Percentiles rank a stretch among this genome's conserved stretches.
Evolutionary conservation across 176 grass and related monocot genomes (phyloP).

Genomic region (Aegilops longissima): DNA sequence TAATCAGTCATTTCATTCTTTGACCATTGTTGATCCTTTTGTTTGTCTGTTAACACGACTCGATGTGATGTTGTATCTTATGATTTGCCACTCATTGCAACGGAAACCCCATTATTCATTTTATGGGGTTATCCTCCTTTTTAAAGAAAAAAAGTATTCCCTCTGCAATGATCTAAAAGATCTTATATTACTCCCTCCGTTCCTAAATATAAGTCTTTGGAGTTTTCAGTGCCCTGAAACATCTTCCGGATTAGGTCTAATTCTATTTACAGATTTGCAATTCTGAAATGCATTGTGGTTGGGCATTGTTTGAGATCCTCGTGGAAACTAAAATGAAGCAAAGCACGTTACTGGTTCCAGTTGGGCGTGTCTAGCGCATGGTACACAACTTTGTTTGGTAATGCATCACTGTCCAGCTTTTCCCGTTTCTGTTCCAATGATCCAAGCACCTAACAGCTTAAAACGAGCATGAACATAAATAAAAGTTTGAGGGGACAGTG

Average conservation of each 20-base stretch:
- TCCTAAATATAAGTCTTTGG: too few species aligned
- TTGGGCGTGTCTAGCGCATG: background rate
- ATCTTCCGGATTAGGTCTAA: background rate
- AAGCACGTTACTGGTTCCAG: background rate
- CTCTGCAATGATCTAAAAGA: too few species aligned
- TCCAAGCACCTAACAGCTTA: background rate
- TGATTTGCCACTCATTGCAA: slow-evolving; percentile 20
- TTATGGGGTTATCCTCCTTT: background rate
- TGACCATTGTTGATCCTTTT: background rate
- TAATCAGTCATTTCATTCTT: slow-evolving; percentile 20
- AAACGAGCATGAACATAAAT: slow-evolving; percentile 6
- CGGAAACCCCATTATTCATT: background rate
- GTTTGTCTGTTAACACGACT: background rate
- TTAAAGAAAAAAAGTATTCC: too few species aligned
- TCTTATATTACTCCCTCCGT: too few species aligned
- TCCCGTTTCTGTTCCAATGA: background rate
- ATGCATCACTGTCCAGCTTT: slow-evolving; percentile 30
- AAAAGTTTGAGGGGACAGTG: background rate
- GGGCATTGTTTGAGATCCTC: background rate
- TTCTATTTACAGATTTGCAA: background rate
- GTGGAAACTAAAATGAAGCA: background rate
- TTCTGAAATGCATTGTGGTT: background rate
- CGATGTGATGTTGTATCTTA: background rate
- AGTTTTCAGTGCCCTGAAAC: background rate
- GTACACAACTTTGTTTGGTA: slow-evolving; percentile 28